Evolutionary conservation across 805 yeast species (phyloP).

Genomic region (Yarrowia alimentaria): DNA sequence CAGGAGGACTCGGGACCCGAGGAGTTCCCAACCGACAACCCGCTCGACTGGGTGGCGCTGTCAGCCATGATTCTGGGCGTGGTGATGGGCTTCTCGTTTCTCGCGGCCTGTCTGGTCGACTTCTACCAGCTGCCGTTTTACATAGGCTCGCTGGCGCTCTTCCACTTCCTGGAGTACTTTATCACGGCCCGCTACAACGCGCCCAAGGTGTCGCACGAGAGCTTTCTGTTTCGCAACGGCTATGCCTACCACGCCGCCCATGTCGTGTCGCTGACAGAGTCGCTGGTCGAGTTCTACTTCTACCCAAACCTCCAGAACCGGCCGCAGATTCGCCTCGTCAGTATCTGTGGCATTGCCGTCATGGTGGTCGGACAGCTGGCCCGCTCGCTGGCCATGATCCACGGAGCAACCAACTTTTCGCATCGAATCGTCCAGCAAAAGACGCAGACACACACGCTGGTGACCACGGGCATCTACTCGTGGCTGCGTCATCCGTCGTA

Average conservation of each 20-base stretch:
- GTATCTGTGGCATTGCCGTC: constrained; percentile 49
- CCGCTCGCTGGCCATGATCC: constrained; percentile 78
- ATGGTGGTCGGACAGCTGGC: constrained; percentile 61
- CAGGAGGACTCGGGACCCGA: background rate
- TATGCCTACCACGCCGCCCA: constrained; percentile 58
- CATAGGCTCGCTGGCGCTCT: constrained; percentile 52
- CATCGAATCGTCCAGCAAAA: constrained; percentile 66
- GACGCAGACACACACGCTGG: constrained; percentile 57
- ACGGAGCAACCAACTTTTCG: constrained; percentile 82
- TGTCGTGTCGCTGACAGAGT: constrained; percentile 52
- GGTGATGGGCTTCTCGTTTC: constrained; percentile 31
- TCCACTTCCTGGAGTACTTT: constrained; percentile 81
- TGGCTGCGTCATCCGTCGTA: constrained; percentile 83
- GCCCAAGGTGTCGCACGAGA: constrained; percentile 63
- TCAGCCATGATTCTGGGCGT: constrained; percentile 38
- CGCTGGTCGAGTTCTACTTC: constrained; percentile 44
- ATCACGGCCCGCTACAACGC: constrained; percentile 75
- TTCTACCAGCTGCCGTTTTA: constrained; percentile 47
- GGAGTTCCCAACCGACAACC: constrained; percentile 24
- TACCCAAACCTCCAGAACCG: constrained; percentile 40
- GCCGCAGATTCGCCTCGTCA: constrained; percentile 37
- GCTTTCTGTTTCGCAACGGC: constrained; percentile 67
- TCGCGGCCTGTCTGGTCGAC: constrained; percentile 13
- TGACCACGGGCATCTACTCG: constrained; percentile 71
- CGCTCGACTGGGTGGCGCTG: constrained; percentile 36